Conservation (phyloP, 78 protist genomes). For the Goniomonas avonlea region DNA sequence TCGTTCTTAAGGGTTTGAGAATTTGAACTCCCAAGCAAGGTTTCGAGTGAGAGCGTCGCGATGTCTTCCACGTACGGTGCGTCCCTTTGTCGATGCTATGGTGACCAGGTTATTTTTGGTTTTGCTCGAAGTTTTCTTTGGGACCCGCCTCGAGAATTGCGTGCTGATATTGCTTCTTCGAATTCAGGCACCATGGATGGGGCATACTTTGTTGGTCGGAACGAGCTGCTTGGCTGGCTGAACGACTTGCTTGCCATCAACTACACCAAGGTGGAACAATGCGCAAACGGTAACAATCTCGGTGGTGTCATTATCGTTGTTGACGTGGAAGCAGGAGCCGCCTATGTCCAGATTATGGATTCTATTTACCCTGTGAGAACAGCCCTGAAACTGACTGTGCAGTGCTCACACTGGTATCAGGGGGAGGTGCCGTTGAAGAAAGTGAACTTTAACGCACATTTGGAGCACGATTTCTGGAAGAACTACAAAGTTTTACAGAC, state of each 20-base stretch:
- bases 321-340: too few relatives aligned
- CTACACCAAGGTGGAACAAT: constrained; percentile 24
- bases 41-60: too few relatives aligned
- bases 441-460: not conserved
- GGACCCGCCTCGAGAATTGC: too few relatives aligned
- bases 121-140: too few relatives aligned
- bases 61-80: too few relatives aligned
- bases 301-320: too few relatives aligned
- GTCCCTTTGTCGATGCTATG: too few relatives aligned
- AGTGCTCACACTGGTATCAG: not conserved
- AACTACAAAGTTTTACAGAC: constrained; percentile 14
- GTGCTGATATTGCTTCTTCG: too few relatives aligned
- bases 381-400: not conserved
- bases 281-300: too few relatives aligned
- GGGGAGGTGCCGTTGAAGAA: constrained; percentile 29
- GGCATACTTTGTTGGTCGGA: constrained; percentile 15
- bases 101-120: too few relatives aligned
- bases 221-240: constrained; percentile 22
- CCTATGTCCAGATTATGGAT: constrained; percentile 16
- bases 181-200: constrained; percentile 21
- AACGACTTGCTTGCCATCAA: not conserved
- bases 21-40: too few relatives aligned
- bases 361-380: not conserved
- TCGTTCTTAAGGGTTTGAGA: too few relatives aligned
- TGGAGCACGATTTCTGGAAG: constrained; percentile 12